Conservation (phyloP, 495 filamentous ascomycete species). For the Penicillium ochrochloron region DNA sequence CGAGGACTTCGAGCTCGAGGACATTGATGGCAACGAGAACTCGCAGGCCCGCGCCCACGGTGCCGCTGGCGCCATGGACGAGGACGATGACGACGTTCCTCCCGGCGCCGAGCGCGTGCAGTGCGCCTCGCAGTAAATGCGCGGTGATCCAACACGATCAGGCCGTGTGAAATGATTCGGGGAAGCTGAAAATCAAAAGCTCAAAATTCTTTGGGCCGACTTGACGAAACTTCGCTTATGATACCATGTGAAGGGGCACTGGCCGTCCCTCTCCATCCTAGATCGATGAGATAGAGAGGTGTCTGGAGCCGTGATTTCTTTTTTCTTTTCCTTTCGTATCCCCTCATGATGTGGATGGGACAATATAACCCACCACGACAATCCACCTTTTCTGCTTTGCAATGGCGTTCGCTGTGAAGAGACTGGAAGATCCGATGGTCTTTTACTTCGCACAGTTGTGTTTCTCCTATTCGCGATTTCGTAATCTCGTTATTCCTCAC, state of each 20-base stretch:
- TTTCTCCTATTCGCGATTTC: conserved; percentile 20
- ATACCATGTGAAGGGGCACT: conserved; percentile 47
- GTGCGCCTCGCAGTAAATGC: conserved; percentile 91
- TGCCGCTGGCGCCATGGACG: conserved; percentile 73
- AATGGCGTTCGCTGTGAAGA: conserved; percentile 49
- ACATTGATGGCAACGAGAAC: conserved; percentile 70
- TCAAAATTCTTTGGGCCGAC: conserved; percentile 23
- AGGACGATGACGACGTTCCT: conserved; percentile 79
- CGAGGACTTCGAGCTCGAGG: conserved; percentile 82
- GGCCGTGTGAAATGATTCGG: conserved; percentile 18
- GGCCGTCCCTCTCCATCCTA: conserved; percentile 10
- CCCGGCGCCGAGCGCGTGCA: conserved; percentile 90
- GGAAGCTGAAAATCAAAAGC: conserved; percentile 15
- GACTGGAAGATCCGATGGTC: conserved; percentile 36
- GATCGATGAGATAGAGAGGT: conserved; percentile 8
- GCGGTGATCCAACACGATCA: neutral
- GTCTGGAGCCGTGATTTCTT: conserved; percentile 25
- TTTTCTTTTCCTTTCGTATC: conserved; percentile 34
- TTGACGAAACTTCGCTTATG: conserved; percentile 49
- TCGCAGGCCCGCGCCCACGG: conserved; percentile 75
- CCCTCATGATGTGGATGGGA: conserved; percentile 20
- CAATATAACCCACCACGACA: conserved; percentile 1
- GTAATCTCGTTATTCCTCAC: conserved; percentile 18
- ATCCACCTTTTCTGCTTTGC: conserved; percentile 32
- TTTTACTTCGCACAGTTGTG: conserved; percentile 19